phyloP scores from a whole-genome alignment of 2,329 filamentous ascomycete species.

The Arthrobotrys entomopaga region DNA sequence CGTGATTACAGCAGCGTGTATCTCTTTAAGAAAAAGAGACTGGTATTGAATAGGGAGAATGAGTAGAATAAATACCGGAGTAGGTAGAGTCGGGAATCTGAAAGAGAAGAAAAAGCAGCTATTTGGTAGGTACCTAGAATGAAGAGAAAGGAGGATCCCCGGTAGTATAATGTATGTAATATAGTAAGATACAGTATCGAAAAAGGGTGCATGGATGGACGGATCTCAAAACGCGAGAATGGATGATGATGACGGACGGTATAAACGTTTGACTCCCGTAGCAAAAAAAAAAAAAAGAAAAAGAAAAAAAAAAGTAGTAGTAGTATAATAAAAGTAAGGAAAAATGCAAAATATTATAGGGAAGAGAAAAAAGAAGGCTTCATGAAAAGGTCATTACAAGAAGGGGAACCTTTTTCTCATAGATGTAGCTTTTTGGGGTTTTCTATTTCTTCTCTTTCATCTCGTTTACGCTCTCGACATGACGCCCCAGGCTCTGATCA shows the following conservation, averaged over 20 bases:
- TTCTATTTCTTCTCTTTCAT: constrained; percentile 28
- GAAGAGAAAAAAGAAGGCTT: neutral
- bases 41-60: too few relatives aligned
- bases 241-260: constrained; percentile 24
- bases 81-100: neutral
- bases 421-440: constrained; percentile 60
- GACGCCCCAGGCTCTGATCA: constrained; percentile 97
- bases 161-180: constrained; percentile 14
- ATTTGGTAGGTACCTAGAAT: neutral
- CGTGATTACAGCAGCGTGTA: neutral
- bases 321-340: constrained; percentile 12
- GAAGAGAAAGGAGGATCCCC: constrained; percentile 7
- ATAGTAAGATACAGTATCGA: constrained; percentile 45
- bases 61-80: neutral
- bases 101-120: neutral
- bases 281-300: constrained; percentile 31
- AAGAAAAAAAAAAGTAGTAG: constrained; percentile 19
- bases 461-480: constrained; percentile 83
- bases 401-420: constrained; percentile 56
- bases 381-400: constrained; percentile 43
- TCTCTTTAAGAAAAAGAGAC: constrained; percentile 5
- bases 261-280: constrained; percentile 54
- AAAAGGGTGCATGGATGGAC: constrained; percentile 19
- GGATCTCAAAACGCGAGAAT: constrained; percentile 33
- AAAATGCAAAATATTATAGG: constrained; percentile 4